Evolutionary conservation across 2,329 filamentous ascomycete genomes (phyloP).

Genomic region (Penicillium sp.): DNA sequence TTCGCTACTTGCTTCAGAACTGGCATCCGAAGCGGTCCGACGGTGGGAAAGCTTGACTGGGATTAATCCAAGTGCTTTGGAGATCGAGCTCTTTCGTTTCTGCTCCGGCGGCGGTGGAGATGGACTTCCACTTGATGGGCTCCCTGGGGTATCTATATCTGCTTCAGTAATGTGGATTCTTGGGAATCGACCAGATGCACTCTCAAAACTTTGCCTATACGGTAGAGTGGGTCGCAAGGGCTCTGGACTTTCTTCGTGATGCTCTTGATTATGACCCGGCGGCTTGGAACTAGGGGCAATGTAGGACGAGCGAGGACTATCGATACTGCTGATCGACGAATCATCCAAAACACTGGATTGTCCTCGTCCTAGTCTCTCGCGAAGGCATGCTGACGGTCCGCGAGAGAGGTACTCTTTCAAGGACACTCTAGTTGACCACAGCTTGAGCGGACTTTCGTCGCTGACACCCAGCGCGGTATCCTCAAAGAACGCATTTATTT

Average conservation of each 20-base stretch:
- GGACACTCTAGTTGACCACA: slow-evolving; percentile 33
- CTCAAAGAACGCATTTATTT: slow-evolving; percentile 62
- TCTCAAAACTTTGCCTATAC: slow-evolving; percentile 27
- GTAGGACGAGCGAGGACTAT: slow-evolving; percentile 28
- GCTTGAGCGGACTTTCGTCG: slow-evolving; percentile 39
- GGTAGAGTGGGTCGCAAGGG: slow-evolving; percentile 21
- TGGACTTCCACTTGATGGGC: slow-evolving; percentile 16
- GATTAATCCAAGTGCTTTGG: slow-evolving; percentile 10
- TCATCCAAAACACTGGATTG: slow-evolving; percentile 28
- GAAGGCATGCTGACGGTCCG: slow-evolving; percentile 57
- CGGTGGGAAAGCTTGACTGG: slow-evolving; percentile 9
- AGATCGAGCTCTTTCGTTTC: slow-evolving; percentile 8
- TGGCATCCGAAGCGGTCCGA: slow-evolving; percentile 17
- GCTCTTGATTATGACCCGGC: slow-evolving; percentile 1
- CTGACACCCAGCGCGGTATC: slow-evolving; percentile 57
- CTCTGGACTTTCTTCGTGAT: slow-evolving; percentile 4
- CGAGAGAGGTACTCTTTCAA: slow-evolving; percentile 53
- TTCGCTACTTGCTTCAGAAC: slow-evolving; percentile 18
- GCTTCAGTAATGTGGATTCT: slow-evolving; percentile 33
- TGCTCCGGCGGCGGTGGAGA: slow-evolving; percentile 13
- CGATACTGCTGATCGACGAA: slow-evolving; percentile 33
- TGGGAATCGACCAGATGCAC: slow-evolving; percentile 21
- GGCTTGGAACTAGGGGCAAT: slow-evolving; percentile 11
- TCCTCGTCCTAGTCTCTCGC: slow-evolving; percentile 49
- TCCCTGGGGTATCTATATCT: slow-evolving; percentile 19